These are phyloP conservation scores for Naganishia antarctica DNA, from an alignment of 768 basidiomycete species.

Conservation along the genomic window DNA sequence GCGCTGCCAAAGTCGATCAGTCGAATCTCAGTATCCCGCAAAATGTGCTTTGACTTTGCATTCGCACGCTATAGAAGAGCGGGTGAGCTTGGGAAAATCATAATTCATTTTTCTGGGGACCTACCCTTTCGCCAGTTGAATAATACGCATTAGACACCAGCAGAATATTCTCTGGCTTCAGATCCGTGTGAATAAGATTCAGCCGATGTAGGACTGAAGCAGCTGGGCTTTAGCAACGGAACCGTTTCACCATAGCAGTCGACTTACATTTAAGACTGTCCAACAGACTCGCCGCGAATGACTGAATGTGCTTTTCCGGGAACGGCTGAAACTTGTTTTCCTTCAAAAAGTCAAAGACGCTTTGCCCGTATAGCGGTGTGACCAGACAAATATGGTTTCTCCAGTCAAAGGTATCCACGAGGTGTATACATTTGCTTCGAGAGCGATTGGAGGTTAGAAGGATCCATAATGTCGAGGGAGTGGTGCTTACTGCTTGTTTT, in stretches of 20 bases:
- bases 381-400: slow-evolving; percentile 97
- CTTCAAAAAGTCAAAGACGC: slow-evolving; percentile 97
- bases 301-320: slow-evolving; percentile 91
- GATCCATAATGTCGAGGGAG: not conserved
- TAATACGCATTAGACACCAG: slow-evolving; percentile 75
- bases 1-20: slow-evolving; percentile 98
- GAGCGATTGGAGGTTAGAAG: slow-evolving; percentile 19
- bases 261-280: slow-evolving; percentile 87
- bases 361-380: slow-evolving; percentile 90
- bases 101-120: slow-evolving; percentile 26
- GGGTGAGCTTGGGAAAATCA: slow-evolving; percentile 35
- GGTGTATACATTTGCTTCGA: slow-evolving; percentile 90
- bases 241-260: not conserved
- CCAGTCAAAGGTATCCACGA: slow-evolving; percentile 91
- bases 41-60: slow-evolving; percentile 67
- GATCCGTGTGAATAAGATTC: slow-evolving; percentile 90
- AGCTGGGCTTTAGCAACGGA: slow-evolving; percentile 10
- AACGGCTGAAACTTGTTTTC: slow-evolving; percentile 96
- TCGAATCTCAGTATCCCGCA: slow-evolving; percentile 83
- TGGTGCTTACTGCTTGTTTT: slow-evolving; percentile 72
- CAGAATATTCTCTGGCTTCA: slow-evolving; percentile 98
- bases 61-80: slow-evolving; percentile 57
- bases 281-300: slow-evolving; percentile 85
- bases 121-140: slow-evolving; percentile 17
- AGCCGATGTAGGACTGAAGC: slow-evolving; percentile 80